A percentile compares a stretch with the other conserved stretches of the same genome.
Evolutionary conservation across 2,329 filamentous ascomycete species (phyloP).

Genomic region (Boeremia exigua): DNA sequence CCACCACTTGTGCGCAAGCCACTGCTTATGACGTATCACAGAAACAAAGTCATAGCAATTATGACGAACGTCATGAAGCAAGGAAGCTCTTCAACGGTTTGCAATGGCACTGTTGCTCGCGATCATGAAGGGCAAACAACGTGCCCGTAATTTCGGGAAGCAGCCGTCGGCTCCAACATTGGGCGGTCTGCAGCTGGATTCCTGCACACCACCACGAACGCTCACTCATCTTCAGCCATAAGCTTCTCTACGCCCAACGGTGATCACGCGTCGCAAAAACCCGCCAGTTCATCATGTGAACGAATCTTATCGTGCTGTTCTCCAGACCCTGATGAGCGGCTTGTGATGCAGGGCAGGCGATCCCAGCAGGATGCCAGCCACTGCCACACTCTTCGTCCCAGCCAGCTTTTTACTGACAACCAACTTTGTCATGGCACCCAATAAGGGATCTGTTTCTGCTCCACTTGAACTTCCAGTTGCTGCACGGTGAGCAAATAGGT

Average conservation of each 20-base stretch:
- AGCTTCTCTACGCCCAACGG: slow-evolving; percentile 16
- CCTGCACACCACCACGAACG: slow-evolving; percentile 14
- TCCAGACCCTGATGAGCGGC: slow-evolving; percentile 2
- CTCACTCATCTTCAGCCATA: slow-evolving; percentile 24
- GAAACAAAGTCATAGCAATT: background rate
- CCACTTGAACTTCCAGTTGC: slow-evolving; percentile 21
- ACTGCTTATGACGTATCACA: background rate
- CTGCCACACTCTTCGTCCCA: slow-evolving; percentile 21
- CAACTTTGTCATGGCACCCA: slow-evolving; percentile 19
- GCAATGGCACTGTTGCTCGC: background rate
- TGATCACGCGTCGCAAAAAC: slow-evolving; percentile 8
- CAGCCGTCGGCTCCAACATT: background rate
- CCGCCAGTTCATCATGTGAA: slow-evolving; percentile 7
- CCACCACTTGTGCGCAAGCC: too few species aligned
- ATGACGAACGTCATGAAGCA: slow-evolving; percentile 1
- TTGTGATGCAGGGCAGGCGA: slow-evolving; percentile 22
- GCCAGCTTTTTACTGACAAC: slow-evolving; percentile 20
- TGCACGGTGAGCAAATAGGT: slow-evolving; percentile 22
- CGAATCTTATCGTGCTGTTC: slow-evolving; percentile 8
- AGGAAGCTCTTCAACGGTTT: background rate
- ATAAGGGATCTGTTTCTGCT: slow-evolving; percentile 19
- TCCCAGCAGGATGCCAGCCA: slow-evolving; percentile 11
- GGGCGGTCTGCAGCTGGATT: slow-evolving; percentile 9
- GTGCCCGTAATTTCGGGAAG: background rate
- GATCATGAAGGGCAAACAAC: background rate